A percentile compares a stretch with the other conserved stretches of the same genome.
Evolutionary conservation across 805 yeast genomes (phyloP).

Genomic region (Suhomyces faveliae): DNA sequence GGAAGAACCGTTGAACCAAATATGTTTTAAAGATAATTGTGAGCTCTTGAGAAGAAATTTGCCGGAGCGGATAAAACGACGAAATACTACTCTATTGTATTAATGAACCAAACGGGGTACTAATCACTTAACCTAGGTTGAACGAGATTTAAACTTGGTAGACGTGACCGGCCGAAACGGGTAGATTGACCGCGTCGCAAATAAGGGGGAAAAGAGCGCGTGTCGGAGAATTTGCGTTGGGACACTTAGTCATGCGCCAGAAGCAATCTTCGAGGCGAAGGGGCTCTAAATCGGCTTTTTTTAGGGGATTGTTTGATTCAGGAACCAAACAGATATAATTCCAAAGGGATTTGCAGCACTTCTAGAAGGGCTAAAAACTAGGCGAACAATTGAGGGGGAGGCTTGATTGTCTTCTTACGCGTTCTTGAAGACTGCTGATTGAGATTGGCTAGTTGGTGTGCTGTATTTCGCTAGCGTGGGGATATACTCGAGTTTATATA

Average conservation of each 20-base stretch:
- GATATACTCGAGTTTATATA: neutral
- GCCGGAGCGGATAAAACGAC: neutral
- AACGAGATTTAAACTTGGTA: neutral
- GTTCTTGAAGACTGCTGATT: neutral
- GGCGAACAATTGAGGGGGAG: neutral
- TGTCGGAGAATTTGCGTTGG: neutral
- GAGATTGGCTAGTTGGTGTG: neutral
- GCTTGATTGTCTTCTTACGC: neutral
- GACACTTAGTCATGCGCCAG: neutral
- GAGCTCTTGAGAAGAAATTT: neutral
- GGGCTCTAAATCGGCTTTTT: neutral
- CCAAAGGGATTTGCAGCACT: neutral
- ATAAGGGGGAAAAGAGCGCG: constrained; percentile 5
- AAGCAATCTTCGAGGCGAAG: constrained; percentile 1
- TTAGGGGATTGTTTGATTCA: neutral
- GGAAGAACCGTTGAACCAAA: neutral
- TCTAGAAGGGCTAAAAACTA: neutral
- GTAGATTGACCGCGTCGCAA: constrained; percentile 6
- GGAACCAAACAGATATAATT: neutral
- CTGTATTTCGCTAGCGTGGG: neutral
- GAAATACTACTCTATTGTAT: neutral
- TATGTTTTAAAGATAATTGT: neutral
- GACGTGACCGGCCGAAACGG: constrained; percentile 5
- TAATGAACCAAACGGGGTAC: neutral
- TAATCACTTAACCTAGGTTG: neutral